A percentile compares a stretch with the other conserved stretches of the same genome.
These are phyloP conservation scores for Candida quercuum DNA, from an alignment of 805 yeast genomes.

Conservation along the genomic window DNA sequence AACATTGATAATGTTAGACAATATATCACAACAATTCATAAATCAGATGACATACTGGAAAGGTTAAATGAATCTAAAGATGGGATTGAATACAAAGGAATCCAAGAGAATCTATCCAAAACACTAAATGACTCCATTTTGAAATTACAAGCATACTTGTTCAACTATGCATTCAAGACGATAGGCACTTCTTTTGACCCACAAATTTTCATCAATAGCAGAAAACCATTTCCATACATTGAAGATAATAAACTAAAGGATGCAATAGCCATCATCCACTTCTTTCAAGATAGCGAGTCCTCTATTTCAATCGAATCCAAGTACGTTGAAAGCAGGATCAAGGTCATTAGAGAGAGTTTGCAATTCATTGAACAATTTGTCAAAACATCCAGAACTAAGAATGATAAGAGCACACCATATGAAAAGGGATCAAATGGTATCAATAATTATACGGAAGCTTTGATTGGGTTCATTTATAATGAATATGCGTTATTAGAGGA, in stretches of 20 bases:
- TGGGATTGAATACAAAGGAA: conserved; percentile 55
- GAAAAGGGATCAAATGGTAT: conserved; percentile 61
- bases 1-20: conserved; percentile 27
- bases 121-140: conserved; percentile 53
- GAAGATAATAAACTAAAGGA: conserved; percentile 32
- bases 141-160: conserved; percentile 40
- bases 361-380: conserved; percentile 40
- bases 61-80: conserved; percentile 30
- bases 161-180: conserved; percentile 38
- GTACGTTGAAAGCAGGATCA: conserved; percentile 37
- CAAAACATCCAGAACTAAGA: conserved; percentile 32
- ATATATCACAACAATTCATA: conserved; percentile 35
- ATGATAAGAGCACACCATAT: conserved; percentile 41
- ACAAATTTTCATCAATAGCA: conserved; percentile 32
- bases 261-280: conserved; percentile 37
- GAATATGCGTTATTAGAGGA: conserved; percentile 44
- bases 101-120: conserved; percentile 52
- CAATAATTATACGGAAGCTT: conserved; percentile 44
- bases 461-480: conserved; percentile 42
- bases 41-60: conserved; percentile 41
- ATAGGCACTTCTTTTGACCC: conserved; percentile 41
- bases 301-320: conserved; percentile 23
- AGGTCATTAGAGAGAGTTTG: conserved; percentile 37
- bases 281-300: conserved; percentile 34
- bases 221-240: conserved; percentile 36